A percentile compares a stretch with the other conserved stretches of the same genome.
These are phyloP conservation scores for Penstemon davidsonii DNA, from an alignment of 257 asterid species.

Conservation along the genomic window DNA sequence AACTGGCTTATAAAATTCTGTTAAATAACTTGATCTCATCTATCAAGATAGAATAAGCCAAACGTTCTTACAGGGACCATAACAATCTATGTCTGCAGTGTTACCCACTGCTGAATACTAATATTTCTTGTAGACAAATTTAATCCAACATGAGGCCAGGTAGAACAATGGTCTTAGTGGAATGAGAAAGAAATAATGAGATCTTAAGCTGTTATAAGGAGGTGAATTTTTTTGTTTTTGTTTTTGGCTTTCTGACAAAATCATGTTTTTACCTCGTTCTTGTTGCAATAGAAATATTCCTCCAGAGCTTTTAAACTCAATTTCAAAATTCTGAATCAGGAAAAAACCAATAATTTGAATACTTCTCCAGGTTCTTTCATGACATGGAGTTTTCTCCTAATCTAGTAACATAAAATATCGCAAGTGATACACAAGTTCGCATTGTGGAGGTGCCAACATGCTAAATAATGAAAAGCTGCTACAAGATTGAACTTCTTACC, in stretches of 20 bases:
- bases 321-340: too few species aligned
- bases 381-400: constrained; percentile 9
- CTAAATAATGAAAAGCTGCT: constrained; percentile 13
- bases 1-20: background rate
- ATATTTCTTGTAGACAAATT: background rate
- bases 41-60: background rate
- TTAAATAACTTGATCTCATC: too few species aligned
- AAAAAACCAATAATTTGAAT: too few species aligned
- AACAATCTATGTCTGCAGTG: background rate
- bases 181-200: constrained; percentile 1
- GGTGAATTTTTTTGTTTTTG: too few species aligned
- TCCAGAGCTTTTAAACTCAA: too few species aligned
- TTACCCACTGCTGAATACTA: background rate
- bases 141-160: background rate
- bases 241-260: too few species aligned
- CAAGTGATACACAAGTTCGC: constrained; percentile 15
- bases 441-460: background rate
- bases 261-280: too few species aligned
- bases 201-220: background rate
- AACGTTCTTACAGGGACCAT: background rate
- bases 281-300: too few species aligned
- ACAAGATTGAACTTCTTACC: constrained; percentile 48
- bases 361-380: background rate
- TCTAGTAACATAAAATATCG: background rate
- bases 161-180: background rate